Base-by-base conservation (phyloP, 352 stramenopile genomes). In the Phytophthora ohioensis region DNA sequence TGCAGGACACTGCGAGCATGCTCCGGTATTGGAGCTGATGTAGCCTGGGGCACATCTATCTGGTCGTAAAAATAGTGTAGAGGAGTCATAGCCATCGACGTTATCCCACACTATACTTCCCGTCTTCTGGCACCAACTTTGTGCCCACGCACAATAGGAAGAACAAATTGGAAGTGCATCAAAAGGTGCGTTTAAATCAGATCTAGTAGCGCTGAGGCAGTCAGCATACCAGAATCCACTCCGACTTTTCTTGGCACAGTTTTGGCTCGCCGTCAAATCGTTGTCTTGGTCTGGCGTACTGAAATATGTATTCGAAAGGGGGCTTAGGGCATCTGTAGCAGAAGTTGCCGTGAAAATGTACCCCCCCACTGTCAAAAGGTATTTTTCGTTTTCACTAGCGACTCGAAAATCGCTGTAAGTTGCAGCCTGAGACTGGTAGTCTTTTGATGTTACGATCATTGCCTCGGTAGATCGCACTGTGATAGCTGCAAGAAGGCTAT, bases 211-310 rank as follows among this genome's bases (percentile, higher is more conserved):
- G 0, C 57, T 56, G 4, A 82, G 42, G 17, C 82, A 91, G 51
- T 91, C 75, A 9, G 39, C 71, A 13, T 79, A 91, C 82, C 82
- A 89, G 31, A 91, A 91, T 1, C 82, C 82, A n/a, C 73, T 87
- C 15, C 60, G 75, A n/a, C 67, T 71, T 63, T 61, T 75, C 48
- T 74, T 75, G 0, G 82, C 80, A 43, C 82, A 91, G 55, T 88
- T 68, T 56, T 87, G 79, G 4, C 45, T 78, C 27, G 69, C 71
- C 3, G 73, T 51, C 17, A 79, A 55, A 61, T 91, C 82, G 32
- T 89, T 89, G 59, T 89, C 82, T 15, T 75, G 70, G 35, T 91
- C 82, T 6, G 80, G 61, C 0, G 82, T 85, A 45, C 82, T 91
- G 17, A 91, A 91, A 56, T 85, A 88, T 27, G 73, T 80, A 48